phyloP scores from a whole-genome alignment of 768 basidiomycete species.

The Hydnomerulius pinastri region DNA sequence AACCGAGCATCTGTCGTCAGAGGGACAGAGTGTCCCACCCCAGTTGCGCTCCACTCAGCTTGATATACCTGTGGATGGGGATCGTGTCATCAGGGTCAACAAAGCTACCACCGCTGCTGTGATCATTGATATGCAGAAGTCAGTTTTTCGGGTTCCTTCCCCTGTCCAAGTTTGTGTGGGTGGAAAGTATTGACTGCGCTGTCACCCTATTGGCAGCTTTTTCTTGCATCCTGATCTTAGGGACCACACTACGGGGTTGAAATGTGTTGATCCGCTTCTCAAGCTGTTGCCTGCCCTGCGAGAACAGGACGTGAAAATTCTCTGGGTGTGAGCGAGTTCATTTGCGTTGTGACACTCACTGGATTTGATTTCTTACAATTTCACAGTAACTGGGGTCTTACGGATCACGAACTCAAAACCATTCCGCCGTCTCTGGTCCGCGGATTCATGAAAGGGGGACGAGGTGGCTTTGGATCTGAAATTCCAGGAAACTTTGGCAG shows the following conservation, averaged over 20 bases:
- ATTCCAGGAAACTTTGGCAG: conserved; percentile 56
- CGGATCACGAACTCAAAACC: conserved; percentile 59
- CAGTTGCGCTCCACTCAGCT: conserved; percentile 40
- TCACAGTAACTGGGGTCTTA: conserved; percentile 71
- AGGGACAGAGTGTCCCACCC: conserved; percentile 31
- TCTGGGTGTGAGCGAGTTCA: conserved; percentile 57
- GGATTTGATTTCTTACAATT: neutral
- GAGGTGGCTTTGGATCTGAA: conserved; percentile 55
- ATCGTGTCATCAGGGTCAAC: conserved; percentile 52
- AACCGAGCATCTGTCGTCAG: conserved; percentile 36
- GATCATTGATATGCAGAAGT: conserved; percentile 81
- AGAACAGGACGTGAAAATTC: conserved; percentile 51
- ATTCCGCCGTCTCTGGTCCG: conserved; percentile 63
- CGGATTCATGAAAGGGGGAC: conserved; percentile 49
- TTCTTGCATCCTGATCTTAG: conserved; percentile 65
- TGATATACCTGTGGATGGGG: conserved; percentile 57
- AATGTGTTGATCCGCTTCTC: conserved; percentile 57
- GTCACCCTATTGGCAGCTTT: conserved; percentile 41
- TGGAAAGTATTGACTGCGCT: conserved; percentile 3
- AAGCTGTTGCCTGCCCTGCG: conserved; percentile 50
- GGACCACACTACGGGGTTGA: conserved; percentile 54
- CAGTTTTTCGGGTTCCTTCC: conserved; percentile 13
- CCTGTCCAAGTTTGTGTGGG: neutral
- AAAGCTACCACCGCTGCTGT: conserved; percentile 53
- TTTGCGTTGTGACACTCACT: neutral